Conservation (phyloP, 345 rosid species). For the Noccaea caerulescens region DNA sequence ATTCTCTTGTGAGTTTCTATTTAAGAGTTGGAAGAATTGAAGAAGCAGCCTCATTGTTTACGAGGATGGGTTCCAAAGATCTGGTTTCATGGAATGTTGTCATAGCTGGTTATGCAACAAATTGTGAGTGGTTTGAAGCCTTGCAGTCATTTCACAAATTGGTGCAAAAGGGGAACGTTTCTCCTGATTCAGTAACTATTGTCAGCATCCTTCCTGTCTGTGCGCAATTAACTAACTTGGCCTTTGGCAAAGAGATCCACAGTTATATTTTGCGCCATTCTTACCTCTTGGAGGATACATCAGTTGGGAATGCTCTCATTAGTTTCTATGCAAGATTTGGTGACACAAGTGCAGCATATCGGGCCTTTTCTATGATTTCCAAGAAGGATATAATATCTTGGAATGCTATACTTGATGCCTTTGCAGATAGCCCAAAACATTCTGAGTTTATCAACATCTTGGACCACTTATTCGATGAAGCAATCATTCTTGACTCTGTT, state of each 20-base stretch:
- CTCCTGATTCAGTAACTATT: conserved; percentile 68
- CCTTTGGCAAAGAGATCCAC: conserved; percentile 55
- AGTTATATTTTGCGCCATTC: conserved; percentile 35
- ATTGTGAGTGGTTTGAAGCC: conserved; percentile 63
- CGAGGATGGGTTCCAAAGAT: conserved; percentile 65
- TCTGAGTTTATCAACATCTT: conserved; percentile 53
- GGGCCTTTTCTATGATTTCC: conserved; percentile 41
- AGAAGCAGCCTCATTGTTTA: conserved; percentile 67
- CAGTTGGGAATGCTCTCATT: conserved; percentile 51
- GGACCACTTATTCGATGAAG: conserved; percentile 54
- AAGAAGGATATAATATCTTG: conserved; percentile 47
- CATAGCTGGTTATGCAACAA: conserved; percentile 72
- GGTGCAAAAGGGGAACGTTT: conserved; percentile 45
- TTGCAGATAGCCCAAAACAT: conserved; percentile 43
- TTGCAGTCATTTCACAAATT: conserved; percentile 59
- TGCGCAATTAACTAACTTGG: conserved; percentile 51
- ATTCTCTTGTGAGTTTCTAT: conserved; percentile 78
- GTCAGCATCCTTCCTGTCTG: conserved; percentile 73
- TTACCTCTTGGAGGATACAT: conserved; percentile 43
- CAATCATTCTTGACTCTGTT: conserved; percentile 46
- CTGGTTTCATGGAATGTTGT: conserved; percentile 87
- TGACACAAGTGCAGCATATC: conserved; percentile 56
- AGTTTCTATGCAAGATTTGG: conserved; percentile 70
- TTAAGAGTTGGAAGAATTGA: conserved; percentile 58
- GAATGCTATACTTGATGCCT: conserved; percentile 46